These are phyloP conservation scores for Boletus pseudo-olivaceus DNA, from an alignment of 768 basidiomycete species.

Conservation along the genomic window DNA sequence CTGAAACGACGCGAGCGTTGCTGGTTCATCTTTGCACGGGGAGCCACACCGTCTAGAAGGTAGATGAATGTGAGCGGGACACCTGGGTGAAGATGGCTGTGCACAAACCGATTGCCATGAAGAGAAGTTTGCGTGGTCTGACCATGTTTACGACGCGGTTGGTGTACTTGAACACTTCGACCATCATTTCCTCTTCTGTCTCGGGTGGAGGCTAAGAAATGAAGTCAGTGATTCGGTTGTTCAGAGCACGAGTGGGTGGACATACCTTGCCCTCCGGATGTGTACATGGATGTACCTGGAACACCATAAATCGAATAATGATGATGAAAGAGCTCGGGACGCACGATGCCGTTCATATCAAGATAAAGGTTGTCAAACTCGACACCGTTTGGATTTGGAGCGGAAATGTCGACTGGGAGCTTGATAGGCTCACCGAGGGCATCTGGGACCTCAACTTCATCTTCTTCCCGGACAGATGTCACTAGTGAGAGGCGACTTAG, in stretches of 20 bases:
- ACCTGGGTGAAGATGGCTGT: neutral
- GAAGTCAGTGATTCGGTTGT: neutral
- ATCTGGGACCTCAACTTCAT: constrained; percentile 64
- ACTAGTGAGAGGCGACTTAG: constrained; percentile 39
- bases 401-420: constrained; percentile 74
- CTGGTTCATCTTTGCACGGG: constrained; percentile 99
- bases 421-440: constrained; percentile 63
- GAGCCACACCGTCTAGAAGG: constrained; percentile 85
- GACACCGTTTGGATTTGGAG: constrained; percentile 88
- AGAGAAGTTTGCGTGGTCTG: constrained; percentile 88
- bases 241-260: neutral
- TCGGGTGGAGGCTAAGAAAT: constrained; percentile 79
- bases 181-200: constrained; percentile 99
- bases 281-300: constrained; percentile 94
- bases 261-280: constrained; percentile 94
- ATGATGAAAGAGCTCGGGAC: constrained; percentile 18
- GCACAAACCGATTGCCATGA: constrained; percentile 93
- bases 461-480: constrained; percentile 79
- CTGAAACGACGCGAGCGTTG: constrained; percentile 96
- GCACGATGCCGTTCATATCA: constrained; percentile 98
- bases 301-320: neutral
- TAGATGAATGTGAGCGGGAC: constrained; percentile 1
- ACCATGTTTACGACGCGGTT: constrained; percentile 97
- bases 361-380: constrained; percentile 97
- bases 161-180: constrained; percentile 94